A percentile compares a stretch with the other conserved stretches of the same genome.
phyloP scores from a whole-genome alignment of 2,329 filamentous ascomycete species.

The Ceratocystis papillata region DNA sequence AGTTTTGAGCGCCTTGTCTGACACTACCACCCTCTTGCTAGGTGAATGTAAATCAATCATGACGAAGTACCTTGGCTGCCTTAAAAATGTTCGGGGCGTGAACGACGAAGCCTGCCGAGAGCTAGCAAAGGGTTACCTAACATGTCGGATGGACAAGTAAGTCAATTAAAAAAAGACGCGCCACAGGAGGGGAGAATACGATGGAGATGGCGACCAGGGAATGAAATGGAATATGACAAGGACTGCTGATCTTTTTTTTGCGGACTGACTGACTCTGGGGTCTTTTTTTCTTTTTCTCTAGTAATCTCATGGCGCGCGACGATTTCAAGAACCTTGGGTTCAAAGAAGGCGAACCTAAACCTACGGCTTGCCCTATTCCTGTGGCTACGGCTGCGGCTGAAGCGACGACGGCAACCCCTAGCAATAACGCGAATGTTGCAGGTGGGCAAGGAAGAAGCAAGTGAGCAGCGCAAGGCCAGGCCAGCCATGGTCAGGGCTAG shows the following conservation, averaged over 20 bases:
- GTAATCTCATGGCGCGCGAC: conserved; percentile 92
- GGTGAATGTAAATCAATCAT: conserved; percentile 92
- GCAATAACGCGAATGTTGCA: conserved; percentile 25
- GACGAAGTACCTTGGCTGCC: conserved; percentile 71
- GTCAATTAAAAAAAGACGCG: conserved; percentile 28
- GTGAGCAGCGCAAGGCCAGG: background rate
- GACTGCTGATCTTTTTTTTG: background rate
- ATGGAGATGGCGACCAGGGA: too few species aligned
- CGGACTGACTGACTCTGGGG: background rate
- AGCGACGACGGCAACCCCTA: conserved; percentile 16
- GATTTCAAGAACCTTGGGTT: conserved; percentile 93
- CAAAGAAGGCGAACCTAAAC: conserved; percentile 21
- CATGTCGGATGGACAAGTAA: conserved; percentile 90
- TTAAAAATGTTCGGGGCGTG: conserved; percentile 70
- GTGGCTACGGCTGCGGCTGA: background rate
- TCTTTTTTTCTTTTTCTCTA: conserved; percentile 30
- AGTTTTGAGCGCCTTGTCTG: conserved; percentile 15
- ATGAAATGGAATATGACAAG: background rate
- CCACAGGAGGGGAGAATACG: background rate
- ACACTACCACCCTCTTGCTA: conserved; percentile 31
- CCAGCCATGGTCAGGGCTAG: background rate
- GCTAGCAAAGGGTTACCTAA: conserved; percentile 77
- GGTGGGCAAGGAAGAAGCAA: conserved; percentile 2
- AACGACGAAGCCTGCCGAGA: conserved; percentile 79
- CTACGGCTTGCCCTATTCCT: background rate